phyloP scores from a whole-genome alignment of 257 asterid species.

The Plectranthus barbatus region DNA sequence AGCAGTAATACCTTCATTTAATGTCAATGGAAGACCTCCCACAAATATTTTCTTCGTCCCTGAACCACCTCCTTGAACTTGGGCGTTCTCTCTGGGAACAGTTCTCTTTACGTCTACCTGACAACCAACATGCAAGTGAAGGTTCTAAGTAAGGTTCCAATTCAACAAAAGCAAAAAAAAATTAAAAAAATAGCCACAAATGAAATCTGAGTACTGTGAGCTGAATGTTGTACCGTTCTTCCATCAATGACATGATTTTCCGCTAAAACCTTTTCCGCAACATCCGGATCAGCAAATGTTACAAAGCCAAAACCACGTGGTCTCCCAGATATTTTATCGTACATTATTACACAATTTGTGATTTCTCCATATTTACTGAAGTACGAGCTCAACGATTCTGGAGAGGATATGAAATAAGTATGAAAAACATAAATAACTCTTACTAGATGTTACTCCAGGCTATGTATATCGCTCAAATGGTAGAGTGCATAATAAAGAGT shows the following conservation, averaged over 20 bases:
- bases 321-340: conserved; percentile 80
- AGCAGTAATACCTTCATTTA: conserved; percentile 56
- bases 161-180: no score
- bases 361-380: conserved; percentile 87
- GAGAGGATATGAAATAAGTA: conserved; percentile 16
- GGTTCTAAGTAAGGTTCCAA: not conserved
- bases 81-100: conserved; percentile 80
- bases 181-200: no score
- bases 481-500: not conserved
- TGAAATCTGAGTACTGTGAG: not conserved
- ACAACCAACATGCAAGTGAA: conserved; percentile 11
- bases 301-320: conserved; percentile 96
- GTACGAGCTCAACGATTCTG: conserved; percentile 80
- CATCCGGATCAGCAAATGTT: conserved; percentile 79
- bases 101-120: conserved; percentile 99
- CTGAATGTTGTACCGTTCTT: conserved; percentile 51
- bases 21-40: conserved; percentile 79
- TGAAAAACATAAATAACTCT: conserved; percentile 5
- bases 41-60: conserved; percentile 87
- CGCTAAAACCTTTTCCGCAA: conserved; percentile 76
- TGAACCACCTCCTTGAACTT: conserved; percentile 42
- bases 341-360: conserved; percentile 82
- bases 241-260: conserved; percentile 88
- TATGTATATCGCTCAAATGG: conserved; percentile 1
- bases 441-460: conserved; percentile 2